These are phyloP conservation scores for Lachancea mirantina DNA, from an alignment of 805 yeast species.

Conservation along the genomic window DNA sequence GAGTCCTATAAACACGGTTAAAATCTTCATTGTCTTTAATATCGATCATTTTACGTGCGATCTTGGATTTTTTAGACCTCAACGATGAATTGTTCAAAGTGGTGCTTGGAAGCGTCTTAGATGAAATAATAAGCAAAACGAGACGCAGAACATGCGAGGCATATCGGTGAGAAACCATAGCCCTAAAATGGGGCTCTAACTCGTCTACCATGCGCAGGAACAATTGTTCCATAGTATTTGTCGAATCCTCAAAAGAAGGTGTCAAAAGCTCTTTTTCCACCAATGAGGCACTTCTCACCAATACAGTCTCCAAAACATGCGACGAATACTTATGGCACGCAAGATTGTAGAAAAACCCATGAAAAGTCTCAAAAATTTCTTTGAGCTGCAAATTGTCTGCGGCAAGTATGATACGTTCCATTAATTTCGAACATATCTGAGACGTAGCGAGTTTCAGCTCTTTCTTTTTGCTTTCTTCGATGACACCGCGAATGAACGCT, in stretches of 20 bases:
- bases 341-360: conserved; percentile 67
- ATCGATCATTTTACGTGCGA: conserved; percentile 90
- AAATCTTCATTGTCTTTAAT: conserved; percentile 72
- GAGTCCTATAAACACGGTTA: conserved; percentile 59
- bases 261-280: conserved; percentile 65
- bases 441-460: conserved; percentile 89
- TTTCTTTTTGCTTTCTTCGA: conserved; percentile 82
- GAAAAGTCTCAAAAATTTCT: conserved; percentile 56
- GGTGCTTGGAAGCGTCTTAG: conserved; percentile 70
- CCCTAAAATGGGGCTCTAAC: conserved; percentile 48
- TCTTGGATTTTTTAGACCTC: conserved; percentile 76
- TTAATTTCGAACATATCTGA: conserved; percentile 87
- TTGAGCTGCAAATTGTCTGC: conserved; percentile 62
- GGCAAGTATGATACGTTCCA: conserved; percentile 74
- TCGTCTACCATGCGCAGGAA: conserved; percentile 62
- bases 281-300: conserved; percentile 66
- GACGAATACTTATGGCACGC: conserved; percentile 87
- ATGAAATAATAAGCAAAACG: conserved; percentile 62
- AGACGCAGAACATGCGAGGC: conserved; percentile 84
- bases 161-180: conserved; percentile 67
- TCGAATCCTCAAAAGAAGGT: conserved; percentile 33
- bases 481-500: conserved; percentile 67
- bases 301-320: conserved; percentile 82
- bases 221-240: conserved; percentile 56
- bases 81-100: conserved; percentile 61